phyloP scores from a whole-genome alignment of 1,284 basidiomycete species.

The Abortiporus biennis region DNA sequence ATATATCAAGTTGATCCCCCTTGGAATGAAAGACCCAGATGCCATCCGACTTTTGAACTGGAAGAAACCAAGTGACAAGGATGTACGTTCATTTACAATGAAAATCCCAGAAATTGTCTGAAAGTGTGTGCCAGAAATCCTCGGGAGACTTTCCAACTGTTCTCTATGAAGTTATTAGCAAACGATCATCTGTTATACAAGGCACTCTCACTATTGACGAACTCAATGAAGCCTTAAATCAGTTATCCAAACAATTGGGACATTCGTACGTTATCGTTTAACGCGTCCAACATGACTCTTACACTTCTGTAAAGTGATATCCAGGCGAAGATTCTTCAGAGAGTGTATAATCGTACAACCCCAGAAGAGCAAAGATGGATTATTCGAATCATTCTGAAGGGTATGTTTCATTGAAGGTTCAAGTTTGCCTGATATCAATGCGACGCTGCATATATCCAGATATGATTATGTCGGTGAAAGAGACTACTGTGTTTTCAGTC shows the following conservation, averaged over 20 bases:
- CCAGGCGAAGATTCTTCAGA: slow-evolving; percentile 70
- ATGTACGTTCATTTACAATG: slow-evolving; percentile 32
- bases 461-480: slow-evolving; percentile 77
- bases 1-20: slow-evolving; percentile 83
- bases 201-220: slow-evolving; percentile 74
- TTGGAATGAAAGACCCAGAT: slow-evolving; percentile 73
- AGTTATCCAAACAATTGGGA: slow-evolving; percentile 61
- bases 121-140: slow-evolving; percentile 36
- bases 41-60: slow-evolving; percentile 80
- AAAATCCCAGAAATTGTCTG: slow-evolving; percentile 3
- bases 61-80: slow-evolving; percentile 76
- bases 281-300: too few relatives aligned
- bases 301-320: slow-evolving; percentile 42
- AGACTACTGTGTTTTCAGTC: slow-evolving; percentile 80
- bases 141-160: slow-evolving; percentile 86
- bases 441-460: slow-evolving; percentile 39
- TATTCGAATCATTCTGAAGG: slow-evolving; percentile 89
- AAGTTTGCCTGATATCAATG: background rate
- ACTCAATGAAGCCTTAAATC: slow-evolving; percentile 74
- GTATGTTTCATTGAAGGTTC: slow-evolving; percentile 30
- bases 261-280: slow-evolving; percentile 48
- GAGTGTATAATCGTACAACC: slow-evolving; percentile 73
- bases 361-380: slow-evolving; percentile 89
- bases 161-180: slow-evolving; percentile 78
- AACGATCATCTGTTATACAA: slow-evolving; percentile 78